A percentile compares a stretch with the other conserved stretches of the same genome.
Evolutionary conservation across 2,329 filamentous ascomycete species (phyloP).

Genomic region (Calonectria multiphialidica): DNA sequence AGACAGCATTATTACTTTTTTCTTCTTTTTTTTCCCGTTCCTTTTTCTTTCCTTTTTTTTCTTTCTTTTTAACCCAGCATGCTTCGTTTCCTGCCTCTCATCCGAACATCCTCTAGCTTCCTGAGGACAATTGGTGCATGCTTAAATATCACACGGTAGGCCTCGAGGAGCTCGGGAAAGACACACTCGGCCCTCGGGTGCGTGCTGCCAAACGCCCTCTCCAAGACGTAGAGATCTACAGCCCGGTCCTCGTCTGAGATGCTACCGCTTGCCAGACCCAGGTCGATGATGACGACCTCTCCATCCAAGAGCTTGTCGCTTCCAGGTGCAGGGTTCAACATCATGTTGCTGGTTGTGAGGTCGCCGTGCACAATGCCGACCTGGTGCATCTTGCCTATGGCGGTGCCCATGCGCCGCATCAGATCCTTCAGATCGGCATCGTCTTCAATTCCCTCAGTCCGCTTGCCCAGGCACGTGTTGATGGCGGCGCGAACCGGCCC

Average conservation of each 20-base stretch:
- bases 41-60: constrained; percentile 9
- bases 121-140: constrained; percentile 80
- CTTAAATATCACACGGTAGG: constrained; percentile 81
- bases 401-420: constrained; percentile 77
- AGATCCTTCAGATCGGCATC: constrained; percentile 68
- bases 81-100: constrained; percentile 95
- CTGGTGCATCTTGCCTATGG: constrained; percentile 82
- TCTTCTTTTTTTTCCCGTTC: neutral
- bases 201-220: constrained; percentile 93
- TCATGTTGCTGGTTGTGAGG: constrained; percentile 96
- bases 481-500: constrained; percentile 76
- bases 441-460: constrained; percentile 53
- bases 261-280: constrained; percentile 87
- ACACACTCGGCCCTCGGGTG: constrained; percentile 87
- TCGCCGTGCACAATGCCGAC: constrained; percentile 95
- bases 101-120: constrained; percentile 89
- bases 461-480: constrained; percentile 73
- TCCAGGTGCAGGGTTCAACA: constrained; percentile 67
- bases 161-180: constrained; percentile 79
- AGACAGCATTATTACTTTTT: constrained; percentile 28
- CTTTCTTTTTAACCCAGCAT: constrained; percentile 80
- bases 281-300: constrained; percentile 92
- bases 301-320: constrained; percentile 63
- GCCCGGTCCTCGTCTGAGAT: constrained; percentile 91
- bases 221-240: constrained; percentile 95